These are phyloP conservation scores for Pulicaria dysenterica DNA, from an alignment of 129 eudicot genomes.

Conservation along the genomic window DNA sequence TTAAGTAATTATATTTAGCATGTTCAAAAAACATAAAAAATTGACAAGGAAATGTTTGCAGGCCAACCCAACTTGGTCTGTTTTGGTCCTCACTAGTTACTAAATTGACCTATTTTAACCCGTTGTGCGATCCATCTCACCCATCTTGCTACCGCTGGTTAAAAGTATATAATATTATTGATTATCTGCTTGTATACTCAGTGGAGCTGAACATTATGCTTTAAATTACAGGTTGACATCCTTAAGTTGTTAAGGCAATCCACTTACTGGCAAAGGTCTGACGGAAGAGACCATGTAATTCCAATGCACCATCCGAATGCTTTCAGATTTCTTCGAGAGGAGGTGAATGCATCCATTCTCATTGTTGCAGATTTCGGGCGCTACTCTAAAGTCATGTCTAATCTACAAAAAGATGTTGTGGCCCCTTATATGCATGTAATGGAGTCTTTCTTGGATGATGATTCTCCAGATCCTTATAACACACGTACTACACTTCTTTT, in stretches of 20 bases:
- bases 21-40: background rate
- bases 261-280: slow-evolving; percentile 70
- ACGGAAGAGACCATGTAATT: slow-evolving; percentile 90
- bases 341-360: slow-evolving; percentile 79
- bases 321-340: slow-evolving; percentile 75
- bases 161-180: background rate
- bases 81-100: background rate
- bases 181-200: background rate
- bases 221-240: slow-evolving; percentile 64
- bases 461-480: slow-evolving; percentile 65
- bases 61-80: background rate
- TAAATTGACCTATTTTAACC: background rate
- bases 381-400: slow-evolving; percentile 58
- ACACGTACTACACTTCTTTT: slow-evolving; percentile 83
- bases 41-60: background rate
- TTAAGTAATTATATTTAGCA: background rate
- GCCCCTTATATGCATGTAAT: slow-evolving; percentile 97
- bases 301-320: slow-evolving; percentile 99
- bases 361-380: slow-evolving; percentile 98
- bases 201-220: slow-evolving; percentile 12
- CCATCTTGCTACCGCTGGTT: background rate
- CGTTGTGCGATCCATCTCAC: background rate
- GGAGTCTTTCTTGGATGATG: slow-evolving; percentile 64
- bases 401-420: slow-evolving; percentile 84
- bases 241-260: slow-evolving; percentile 68